Percentiles rank a stretch among this genome's conserved stretches.
These are phyloP conservation scores for Crucihimalaya himalaica DNA, from an alignment of 345 rosid species.

Conservation along the genomic window DNA sequence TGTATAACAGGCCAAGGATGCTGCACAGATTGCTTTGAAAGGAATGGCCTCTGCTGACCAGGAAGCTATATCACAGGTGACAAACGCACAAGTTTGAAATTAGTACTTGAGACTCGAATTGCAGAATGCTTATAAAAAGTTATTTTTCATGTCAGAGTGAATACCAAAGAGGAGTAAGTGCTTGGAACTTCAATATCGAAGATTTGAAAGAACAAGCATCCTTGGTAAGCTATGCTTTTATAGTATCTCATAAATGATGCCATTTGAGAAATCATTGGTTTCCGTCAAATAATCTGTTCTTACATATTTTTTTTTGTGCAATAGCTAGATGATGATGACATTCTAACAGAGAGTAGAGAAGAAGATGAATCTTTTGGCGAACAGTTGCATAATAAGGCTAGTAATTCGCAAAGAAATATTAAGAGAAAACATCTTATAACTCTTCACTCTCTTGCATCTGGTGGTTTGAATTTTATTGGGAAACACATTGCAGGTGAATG, in stretches of 20 bases:
- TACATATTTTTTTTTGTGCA: conserved; percentile 13
- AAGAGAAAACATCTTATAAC: neutral
- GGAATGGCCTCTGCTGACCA: conserved; percentile 94
- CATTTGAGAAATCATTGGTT: conserved; percentile 19
- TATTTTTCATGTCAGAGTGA: conserved; percentile 63
- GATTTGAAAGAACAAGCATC: conserved; percentile 97
- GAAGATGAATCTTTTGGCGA: conserved; percentile 57
- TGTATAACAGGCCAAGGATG: conserved; percentile 83
- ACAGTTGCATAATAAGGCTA: conserved; percentile 51
- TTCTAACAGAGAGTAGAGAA: conserved; percentile 48
- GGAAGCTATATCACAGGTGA: conserved; percentile 94
- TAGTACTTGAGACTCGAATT: neutral
- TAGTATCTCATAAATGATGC: neutral
- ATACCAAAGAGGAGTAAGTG: conserved; percentile 98
- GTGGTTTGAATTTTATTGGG: conserved; percentile 1
- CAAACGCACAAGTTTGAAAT: conserved; percentile 5
- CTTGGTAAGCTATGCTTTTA: conserved; percentile 54
- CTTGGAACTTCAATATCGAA: conserved; percentile 95
- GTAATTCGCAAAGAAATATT: conserved; percentile 1
- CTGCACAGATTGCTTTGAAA: conserved; percentile 89
- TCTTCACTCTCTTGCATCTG: neutral
- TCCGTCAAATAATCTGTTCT: neutral
- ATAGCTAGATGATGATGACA: conserved; percentile 80
- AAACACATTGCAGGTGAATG: conserved; percentile 40
- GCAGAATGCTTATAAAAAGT: conserved; percentile 8